Percentiles rank a stretch among this genome's conserved stretches.
Conservation (phyloP, 176 grass and related monocot species). For the Eragrostis curvula region DNA sequence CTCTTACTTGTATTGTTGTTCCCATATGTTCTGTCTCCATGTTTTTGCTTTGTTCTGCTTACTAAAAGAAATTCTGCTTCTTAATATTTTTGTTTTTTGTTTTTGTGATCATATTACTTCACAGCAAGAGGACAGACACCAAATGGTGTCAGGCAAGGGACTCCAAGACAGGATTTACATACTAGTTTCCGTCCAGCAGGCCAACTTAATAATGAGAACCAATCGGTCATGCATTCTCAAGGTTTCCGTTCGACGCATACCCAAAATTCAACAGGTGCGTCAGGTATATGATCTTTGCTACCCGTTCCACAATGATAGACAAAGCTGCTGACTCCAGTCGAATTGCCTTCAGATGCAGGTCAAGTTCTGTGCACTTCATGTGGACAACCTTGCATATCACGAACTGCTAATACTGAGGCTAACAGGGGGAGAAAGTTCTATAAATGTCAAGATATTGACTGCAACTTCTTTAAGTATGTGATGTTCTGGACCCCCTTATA, state of each 20-base stretch:
- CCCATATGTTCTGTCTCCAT: constrained; percentile 9
- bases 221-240: constrained; percentile 47
- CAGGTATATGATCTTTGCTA: constrained; percentile 48
- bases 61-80: background rate
- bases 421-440: constrained; percentile 94
- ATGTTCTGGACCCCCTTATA: constrained; percentile 7
- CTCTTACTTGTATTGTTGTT: background rate
- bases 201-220: constrained; percentile 60
- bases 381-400: constrained; percentile 56
- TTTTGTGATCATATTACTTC: constrained; percentile 35
- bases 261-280: constrained; percentile 41
- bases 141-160: constrained; percentile 42
- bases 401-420: constrained; percentile 81
- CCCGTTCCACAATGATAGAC: background rate
- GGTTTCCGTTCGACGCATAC: constrained; percentile 49
- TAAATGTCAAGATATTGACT: constrained; percentile 69
- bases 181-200: constrained; percentile 51
- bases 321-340: constrained; percentile 14
- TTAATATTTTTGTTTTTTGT: background rate
- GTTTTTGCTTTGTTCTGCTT: too few relatives aligned
- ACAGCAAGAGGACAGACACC: constrained; percentile 70
- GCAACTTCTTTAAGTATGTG: constrained; percentile 78
- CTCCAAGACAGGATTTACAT: constrained; percentile 62
- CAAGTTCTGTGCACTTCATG: constrained; percentile 74
- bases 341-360: constrained; percentile 51